Conservation (phyloP, 2,329 filamentous ascomycete species). For the Zopfia rhizophila region DNA sequence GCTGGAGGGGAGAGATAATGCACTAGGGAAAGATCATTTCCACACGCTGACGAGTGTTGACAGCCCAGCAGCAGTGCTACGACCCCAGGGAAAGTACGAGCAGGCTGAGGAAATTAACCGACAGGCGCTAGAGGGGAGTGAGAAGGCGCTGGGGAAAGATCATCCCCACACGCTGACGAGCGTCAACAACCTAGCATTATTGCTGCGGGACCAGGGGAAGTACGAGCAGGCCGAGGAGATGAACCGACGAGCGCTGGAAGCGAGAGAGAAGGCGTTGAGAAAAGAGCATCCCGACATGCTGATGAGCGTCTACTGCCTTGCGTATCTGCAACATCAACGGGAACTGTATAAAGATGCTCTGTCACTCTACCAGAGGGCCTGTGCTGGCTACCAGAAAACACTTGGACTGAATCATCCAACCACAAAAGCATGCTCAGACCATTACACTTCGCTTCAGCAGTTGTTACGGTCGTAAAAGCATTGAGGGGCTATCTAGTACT, state of each 20-base stretch:
- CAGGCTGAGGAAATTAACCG: constrained; percentile 13
- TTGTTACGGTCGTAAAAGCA: no score
- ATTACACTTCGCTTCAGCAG: neutral
- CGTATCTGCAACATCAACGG: constrained; percentile 2
- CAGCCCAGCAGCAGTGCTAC: neutral
- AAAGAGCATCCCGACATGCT: neutral
- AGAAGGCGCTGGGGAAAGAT: constrained; percentile 11
- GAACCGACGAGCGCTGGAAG: neutral
- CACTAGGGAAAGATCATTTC: constrained; percentile 21
- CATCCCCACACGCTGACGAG: constrained; percentile 9
- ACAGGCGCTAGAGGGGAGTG: constrained; percentile 5
- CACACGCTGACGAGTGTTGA: constrained; percentile 1
- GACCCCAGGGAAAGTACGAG: constrained; percentile 9
- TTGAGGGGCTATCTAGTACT: no score
- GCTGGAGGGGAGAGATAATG: neutral
- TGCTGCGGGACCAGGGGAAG: neutral
- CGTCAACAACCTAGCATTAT: constrained; percentile 10
- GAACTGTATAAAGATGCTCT: constrained; percentile 10
- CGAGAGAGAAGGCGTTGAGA: constrained; percentile 4
- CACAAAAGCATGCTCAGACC: neutral
- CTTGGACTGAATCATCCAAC: constrained; percentile 4
- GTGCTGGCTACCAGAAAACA: constrained; percentile 3
- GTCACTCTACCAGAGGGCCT: neutral
- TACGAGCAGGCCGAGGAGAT: neutral
- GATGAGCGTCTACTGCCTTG: constrained; percentile 24